Percentiles rank a stretch among this genome's conserved stretches.
Conservation (phyloP, 1,284 basidiomycete species). For the Sporisorium exsertum region DNA sequence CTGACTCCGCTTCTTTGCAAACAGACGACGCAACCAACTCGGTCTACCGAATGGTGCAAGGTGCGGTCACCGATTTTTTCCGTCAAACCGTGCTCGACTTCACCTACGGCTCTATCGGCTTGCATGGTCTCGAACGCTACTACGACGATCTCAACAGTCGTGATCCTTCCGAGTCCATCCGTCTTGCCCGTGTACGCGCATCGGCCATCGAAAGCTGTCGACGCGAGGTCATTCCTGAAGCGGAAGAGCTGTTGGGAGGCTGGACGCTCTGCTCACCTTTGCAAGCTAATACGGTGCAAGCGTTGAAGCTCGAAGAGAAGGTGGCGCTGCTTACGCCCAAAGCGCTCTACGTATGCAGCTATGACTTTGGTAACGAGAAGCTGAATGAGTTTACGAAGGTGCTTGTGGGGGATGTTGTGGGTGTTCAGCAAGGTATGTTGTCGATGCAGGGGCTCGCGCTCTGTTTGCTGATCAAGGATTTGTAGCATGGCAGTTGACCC, state of each 20-base stretch:
- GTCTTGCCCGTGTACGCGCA: slow-evolving; percentile 82
- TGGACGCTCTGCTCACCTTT: slow-evolving; percentile 93
- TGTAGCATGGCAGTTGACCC: neutral
- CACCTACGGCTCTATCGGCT: slow-evolving; percentile 42
- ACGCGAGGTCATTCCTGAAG: slow-evolving; percentile 72
- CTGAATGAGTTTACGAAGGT: slow-evolving; percentile 74
- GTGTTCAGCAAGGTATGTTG: slow-evolving; percentile 79
- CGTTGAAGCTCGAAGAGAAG: slow-evolving; percentile 79
- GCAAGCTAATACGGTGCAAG: slow-evolving; percentile 78
- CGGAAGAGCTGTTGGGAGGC: slow-evolving; percentile 82
- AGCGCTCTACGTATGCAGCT: slow-evolving; percentile 78
- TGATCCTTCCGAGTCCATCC: slow-evolving; percentile 87
- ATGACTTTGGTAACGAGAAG: slow-evolving; percentile 75
- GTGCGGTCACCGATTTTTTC: slow-evolving; percentile 90
- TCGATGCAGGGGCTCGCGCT: no score
- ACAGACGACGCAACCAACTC: slow-evolving; percentile 59
- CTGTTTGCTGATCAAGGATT: neutral
- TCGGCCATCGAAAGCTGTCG: slow-evolving; percentile 55
- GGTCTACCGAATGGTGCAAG: slow-evolving; percentile 55
- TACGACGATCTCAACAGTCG: slow-evolving; percentile 78
- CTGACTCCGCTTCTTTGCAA: neutral
- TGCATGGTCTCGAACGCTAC: slow-evolving; percentile 51
- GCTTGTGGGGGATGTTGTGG: slow-evolving; percentile 83
- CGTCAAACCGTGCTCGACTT: slow-evolving; percentile 75
- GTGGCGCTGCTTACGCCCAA: slow-evolving; percentile 80